phyloP scores from a whole-genome alignment of 2,329 filamentous ascomycete species.

The Stenocarpella maydis region DNA sequence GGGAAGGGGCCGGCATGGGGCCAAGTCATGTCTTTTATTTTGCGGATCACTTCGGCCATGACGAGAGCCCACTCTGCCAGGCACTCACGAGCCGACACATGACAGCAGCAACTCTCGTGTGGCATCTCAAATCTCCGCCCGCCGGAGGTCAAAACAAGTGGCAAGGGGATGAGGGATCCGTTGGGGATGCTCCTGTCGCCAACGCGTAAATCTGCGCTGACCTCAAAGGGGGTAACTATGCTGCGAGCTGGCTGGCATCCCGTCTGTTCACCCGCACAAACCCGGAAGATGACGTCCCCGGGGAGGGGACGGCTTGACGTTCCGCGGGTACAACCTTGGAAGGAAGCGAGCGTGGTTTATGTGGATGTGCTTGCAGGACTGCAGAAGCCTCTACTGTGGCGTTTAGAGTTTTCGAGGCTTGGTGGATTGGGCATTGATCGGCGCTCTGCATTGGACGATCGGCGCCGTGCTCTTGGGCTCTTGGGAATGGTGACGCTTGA shows the following conservation, averaged over 20 bases:
- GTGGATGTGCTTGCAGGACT: not conserved
- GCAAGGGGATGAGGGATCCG: constrained; percentile 12
- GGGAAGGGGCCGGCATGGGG: constrained; percentile 9
- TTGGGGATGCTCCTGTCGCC: constrained; percentile 16
- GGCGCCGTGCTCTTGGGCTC: not conserved
- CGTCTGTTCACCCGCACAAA: constrained; percentile 24
- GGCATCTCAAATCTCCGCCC: constrained; percentile 16
- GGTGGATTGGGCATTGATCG: constrained; percentile 13
- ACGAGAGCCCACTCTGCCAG: not conserved
- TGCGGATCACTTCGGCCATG: constrained; percentile 18
- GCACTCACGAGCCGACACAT: not conserved
- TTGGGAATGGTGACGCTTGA: not conserved
- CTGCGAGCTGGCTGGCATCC: constrained; percentile 13
- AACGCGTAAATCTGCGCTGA: constrained; percentile 2
- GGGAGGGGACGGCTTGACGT: constrained; percentile 20
- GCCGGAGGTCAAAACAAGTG: not conserved
- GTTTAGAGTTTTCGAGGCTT: not conserved
- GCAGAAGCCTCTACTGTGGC: not conserved
- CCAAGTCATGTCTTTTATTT: constrained; percentile 9
- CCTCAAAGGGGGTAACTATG: not conserved
- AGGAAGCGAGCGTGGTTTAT: constrained; percentile 1
- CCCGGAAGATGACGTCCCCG: constrained; percentile 24
- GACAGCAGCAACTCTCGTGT: not conserved
- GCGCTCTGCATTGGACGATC: constrained; percentile 21
- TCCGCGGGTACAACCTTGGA: constrained; percentile 24